Conservation (phyloP, 2,329 filamentous ascomycete genomes). For the Malbranchea cinnamomea region DNA sequence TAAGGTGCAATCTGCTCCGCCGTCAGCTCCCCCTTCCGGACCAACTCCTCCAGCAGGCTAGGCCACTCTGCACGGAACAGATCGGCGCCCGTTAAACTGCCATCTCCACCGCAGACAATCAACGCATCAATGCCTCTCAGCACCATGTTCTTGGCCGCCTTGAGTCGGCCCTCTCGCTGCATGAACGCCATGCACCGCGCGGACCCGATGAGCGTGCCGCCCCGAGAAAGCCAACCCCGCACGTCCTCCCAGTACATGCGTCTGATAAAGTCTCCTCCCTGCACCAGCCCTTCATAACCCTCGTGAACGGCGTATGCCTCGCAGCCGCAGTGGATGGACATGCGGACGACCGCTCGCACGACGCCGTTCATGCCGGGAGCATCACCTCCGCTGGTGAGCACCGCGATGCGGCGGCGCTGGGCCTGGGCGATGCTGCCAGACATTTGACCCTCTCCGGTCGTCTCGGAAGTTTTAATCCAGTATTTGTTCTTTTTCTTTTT, state of each 20-base stretch:
- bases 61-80: constrained; percentile 89
- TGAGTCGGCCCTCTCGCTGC: constrained; percentile 68
- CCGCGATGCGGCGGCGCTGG: constrained; percentile 49
- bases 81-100: constrained; percentile 89
- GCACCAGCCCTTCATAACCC: constrained; percentile 88
- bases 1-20: constrained; percentile 59
- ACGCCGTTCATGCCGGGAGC: constrained; percentile 90
- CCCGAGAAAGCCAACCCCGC: constrained; percentile 82
- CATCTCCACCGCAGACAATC: constrained; percentile 93
- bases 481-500: too few species aligned
- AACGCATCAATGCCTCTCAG: constrained; percentile 85
- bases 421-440: constrained; percentile 18
- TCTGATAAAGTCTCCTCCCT: constrained; percentile 74
- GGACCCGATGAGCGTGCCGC: constrained; percentile 90
- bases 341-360: constrained; percentile 79
- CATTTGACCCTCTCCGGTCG: too few species aligned
- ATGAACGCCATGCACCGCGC: constrained; percentile 87
- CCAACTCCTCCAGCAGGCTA: constrained; percentile 69
- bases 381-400: constrained; percentile 92
- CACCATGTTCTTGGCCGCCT: constrained; percentile 88
- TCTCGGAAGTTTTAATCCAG: not conserved
- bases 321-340: constrained; percentile 71
- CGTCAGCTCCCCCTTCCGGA: constrained; percentile 56
- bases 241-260: constrained; percentile 89
- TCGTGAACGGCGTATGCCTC: constrained; percentile 75